A percentile compares a stretch with the other conserved stretches of the same genome.
Conservation (phyloP, 306 rosid genomes). For the Cucurbita maxima region DNA sequence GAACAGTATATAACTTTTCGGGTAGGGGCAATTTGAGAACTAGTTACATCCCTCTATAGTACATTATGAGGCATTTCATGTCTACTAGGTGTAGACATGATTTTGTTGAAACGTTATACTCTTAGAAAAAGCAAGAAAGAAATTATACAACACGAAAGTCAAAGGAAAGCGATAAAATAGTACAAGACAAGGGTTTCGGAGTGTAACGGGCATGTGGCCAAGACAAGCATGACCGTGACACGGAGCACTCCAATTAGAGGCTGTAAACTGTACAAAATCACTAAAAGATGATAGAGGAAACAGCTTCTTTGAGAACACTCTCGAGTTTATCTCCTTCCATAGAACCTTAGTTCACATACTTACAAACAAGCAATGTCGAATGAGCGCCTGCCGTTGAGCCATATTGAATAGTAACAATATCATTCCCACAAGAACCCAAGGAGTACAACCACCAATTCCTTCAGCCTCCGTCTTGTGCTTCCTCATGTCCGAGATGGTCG, state of each 20-base stretch:
- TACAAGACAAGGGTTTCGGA: too few relatives aligned
- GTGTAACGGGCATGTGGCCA: too few relatives aligned
- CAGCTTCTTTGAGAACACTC: background rate
- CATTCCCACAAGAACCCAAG: constrained; percentile 5
- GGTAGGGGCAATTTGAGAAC: too few relatives aligned
- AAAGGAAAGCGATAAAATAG: too few relatives aligned
- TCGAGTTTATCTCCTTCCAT: background rate
- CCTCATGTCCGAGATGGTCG: background rate
- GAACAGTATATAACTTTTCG: too few relatives aligned
- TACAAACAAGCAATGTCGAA: constrained; percentile 3
- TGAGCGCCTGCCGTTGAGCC: constrained; percentile 1
- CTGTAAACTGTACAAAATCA: background rate
- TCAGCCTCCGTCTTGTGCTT: background rate
- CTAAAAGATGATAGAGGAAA: background rate
- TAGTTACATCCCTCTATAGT: too few relatives aligned
- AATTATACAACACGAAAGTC: too few relatives aligned
- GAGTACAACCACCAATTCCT: background rate
- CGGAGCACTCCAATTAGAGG: background rate
- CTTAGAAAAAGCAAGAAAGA: too few relatives aligned
- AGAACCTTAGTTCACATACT: background rate
- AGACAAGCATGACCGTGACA: too few relatives aligned
- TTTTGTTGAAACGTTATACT: too few relatives aligned
- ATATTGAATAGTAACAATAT: background rate
- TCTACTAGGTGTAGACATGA: too few relatives aligned
- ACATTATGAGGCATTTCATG: too few relatives aligned